Evolutionary conservation across 2,329 filamentous ascomycete genomes (phyloP).

Genomic region (Trichoderma sp.): DNA sequence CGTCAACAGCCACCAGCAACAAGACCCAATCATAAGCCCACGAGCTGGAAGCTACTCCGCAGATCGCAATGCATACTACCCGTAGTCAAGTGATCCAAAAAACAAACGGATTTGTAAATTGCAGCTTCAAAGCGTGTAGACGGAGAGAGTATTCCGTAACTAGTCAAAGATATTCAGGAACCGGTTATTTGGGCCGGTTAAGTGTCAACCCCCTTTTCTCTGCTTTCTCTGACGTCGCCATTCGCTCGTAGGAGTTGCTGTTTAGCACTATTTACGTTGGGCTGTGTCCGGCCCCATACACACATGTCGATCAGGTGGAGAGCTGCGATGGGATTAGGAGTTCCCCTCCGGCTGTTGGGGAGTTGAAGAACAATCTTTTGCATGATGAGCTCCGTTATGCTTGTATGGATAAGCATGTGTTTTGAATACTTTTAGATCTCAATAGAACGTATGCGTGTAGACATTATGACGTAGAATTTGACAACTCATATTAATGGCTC

Average conservation of each 20-base stretch:
- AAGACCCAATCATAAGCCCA: neutral
- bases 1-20: neutral
- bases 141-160: neutral
- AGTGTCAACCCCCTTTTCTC: constrained; percentile 9
- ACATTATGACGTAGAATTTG: neutral
- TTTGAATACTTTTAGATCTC: neutral
- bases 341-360: neutral
- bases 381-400: neutral
- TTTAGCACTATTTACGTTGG: neutral
- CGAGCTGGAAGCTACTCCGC: neutral
- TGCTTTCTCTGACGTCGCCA: constrained; percentile 1
- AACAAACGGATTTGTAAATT: neutral
- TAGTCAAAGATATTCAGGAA: constrained; percentile 20
- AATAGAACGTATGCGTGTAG: too few relatives aligned
- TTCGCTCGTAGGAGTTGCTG: neutral
- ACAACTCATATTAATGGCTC: neutral
- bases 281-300: constrained; percentile 9
- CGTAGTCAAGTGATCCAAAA: neutral
- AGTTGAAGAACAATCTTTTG: neutral
- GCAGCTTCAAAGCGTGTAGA: neutral
- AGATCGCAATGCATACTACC: constrained; percentile 13
- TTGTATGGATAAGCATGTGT: neutral
- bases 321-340: neutral
- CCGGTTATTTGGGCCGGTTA: constrained; percentile 11
- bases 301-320: constrained; percentile 8